phyloP scores from a whole-genome alignment of 129 eudicot species.

The Pulicaria dysenterica region DNA sequence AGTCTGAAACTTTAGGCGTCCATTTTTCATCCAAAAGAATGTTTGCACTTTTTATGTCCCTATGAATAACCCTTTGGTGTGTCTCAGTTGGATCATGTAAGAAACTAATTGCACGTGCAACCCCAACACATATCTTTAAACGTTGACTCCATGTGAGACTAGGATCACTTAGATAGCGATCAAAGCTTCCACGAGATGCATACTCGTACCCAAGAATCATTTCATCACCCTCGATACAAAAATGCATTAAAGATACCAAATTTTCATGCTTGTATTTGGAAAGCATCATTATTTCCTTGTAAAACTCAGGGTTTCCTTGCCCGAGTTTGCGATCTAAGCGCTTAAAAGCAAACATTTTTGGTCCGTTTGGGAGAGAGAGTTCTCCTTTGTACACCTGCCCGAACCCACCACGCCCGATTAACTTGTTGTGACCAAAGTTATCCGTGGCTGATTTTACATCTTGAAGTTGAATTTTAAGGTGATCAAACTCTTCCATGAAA shows the following conservation, averaged over 20 bases:
- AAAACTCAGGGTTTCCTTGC: constrained; percentile 6
- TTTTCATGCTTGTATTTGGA: constrained; percentile 3
- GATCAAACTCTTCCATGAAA: constrained; percentile 10
- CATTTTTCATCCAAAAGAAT: constrained; percentile 39
- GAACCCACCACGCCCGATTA: background rate
- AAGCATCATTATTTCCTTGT: constrained; percentile 7
- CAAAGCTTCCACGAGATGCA: background rate
- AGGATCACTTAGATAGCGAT: background rate
- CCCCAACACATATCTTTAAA: background rate
- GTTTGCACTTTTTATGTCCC: constrained; percentile 43
- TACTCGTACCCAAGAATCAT: background rate
- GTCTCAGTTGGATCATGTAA: background rate
- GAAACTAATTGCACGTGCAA: background rate
- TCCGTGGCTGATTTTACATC: background rate
- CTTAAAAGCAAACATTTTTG: background rate
- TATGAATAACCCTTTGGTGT: constrained; percentile 43
- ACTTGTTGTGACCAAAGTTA: background rate
- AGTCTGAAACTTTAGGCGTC: constrained; percentile 42
- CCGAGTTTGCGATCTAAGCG: constrained; percentile 6
- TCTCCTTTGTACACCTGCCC: constrained; percentile 8
- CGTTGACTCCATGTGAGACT: constrained; percentile 1
- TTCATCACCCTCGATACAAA: background rate
- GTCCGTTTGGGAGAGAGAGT: background rate
- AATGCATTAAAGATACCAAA: background rate
- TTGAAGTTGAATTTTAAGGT: background rate